Base-by-base conservation (phyloP, 768 basidiomycete genomes). In the Scleroderma bovista region DNA sequence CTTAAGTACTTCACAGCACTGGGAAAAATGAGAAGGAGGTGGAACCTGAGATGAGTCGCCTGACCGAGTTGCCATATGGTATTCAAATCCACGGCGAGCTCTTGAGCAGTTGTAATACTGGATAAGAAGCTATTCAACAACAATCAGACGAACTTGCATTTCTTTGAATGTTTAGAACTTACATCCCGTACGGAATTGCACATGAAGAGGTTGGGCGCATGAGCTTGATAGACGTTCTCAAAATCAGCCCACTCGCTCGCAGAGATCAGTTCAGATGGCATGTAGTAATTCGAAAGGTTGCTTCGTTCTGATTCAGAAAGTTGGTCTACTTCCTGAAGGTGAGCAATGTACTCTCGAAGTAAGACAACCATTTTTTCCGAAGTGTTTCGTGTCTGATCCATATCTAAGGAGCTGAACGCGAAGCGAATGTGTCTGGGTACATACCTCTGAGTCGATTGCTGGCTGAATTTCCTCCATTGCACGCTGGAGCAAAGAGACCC, bases 161-260 rank as follows among this genome's bases (percentile, higher is more conserved):
- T 32, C 26, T 24, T 9, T 23, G 44, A 44, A 20, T 42, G 3
- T 34, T 19, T 10, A 26, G 34, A 24, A 70, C 85, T 59, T 57
- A 93, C 89, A 66, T 94, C 86, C 54, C 93, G 83, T 26, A 84
- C 80, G 22, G 80, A 75, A 60, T 81, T 83, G 58, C 84, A 85
- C 71, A 93, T 73, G 58, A 82, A 83, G 41, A 95, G 75, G 43
- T 81, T 85, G 1, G 93, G 93, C 53, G 81, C 86, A 66, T 96
- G 93, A 15, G 93, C 77, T 60, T 95, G 89, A 61, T 93, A 91
- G 22, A 93, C 91, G 58, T 94, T 88, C 61, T 88, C 85, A 67
- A 95, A 97, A 52, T 83, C 80, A 2, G 77, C 78, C 86, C 81
- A 85, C 59, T 90, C 87, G 20, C 80, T 72, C 23, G 82, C 72